Percentiles rank a stretch among this genome's conserved stretches.
Evolutionary conservation across 345 rosid species (phyloP).

Genomic region (Viola odorata): DNA sequence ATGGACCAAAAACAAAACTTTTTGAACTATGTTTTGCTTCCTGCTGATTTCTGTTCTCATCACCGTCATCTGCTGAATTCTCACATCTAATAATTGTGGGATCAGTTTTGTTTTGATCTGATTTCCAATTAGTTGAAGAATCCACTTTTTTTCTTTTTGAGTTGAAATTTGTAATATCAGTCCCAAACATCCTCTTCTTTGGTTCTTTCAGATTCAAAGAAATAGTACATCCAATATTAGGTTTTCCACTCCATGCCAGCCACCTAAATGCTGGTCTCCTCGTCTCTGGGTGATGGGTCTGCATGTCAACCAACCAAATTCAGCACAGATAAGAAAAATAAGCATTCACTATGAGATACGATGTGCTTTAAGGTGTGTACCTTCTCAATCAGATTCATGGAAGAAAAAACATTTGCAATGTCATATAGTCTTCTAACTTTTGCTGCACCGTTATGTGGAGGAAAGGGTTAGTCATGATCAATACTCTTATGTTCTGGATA

Average conservation of each 20-base stretch:
- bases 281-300: conserved; percentile 66
- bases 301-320: conserved; percentile 19
- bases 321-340: conserved; percentile 4
- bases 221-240: conserved; percentile 10
- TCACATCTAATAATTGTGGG: conserved; percentile 18
- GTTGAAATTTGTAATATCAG: conserved; percentile 48
- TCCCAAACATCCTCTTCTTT: conserved; percentile 57
- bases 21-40: conserved; percentile 25
- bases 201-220: conserved; percentile 29
- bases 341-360: neutral
- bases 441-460: conserved; percentile 18
- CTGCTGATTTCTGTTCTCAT: conserved; percentile 22
- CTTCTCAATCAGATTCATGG: conserved; percentile 29
- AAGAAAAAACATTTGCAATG: conserved; percentile 32
- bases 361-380: neutral
- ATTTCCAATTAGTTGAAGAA: conserved; percentile 21
- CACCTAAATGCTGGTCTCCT: conserved; percentile 78
- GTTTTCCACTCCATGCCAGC: conserved; percentile 50
- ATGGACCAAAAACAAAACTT: conserved; percentile 52
- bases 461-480: neutral
- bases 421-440: conserved; percentile 34
- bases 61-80: conserved; percentile 19
- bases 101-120: conserved; percentile 28
- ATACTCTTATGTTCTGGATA: neutral
- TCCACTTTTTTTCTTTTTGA: conserved; percentile 42